phyloP scores from a whole-genome alignment of 192 early-diverging fungal genomes.

The Tieghemiomyces parasiticus region DNA sequence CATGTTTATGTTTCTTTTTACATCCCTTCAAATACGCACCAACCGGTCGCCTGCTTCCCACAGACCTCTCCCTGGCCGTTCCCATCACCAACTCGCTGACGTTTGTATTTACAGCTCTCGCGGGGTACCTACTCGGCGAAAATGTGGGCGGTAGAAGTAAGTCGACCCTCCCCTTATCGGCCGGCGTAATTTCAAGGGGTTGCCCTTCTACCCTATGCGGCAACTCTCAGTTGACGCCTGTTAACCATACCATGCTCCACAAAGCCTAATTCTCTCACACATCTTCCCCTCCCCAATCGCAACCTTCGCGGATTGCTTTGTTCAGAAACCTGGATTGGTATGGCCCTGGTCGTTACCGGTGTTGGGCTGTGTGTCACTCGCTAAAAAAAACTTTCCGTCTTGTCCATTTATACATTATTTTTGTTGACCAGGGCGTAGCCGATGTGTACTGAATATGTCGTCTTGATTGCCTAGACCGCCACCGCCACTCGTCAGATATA shows the following conservation, averaged over 20 bases:
- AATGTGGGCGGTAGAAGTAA: conserved; percentile 44
- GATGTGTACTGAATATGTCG: too few relatives aligned
- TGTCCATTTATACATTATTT: too few relatives aligned
- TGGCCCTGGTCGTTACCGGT: conserved; percentile 49
- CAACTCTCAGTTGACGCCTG: neutral
- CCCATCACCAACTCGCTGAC: conserved; percentile 87
- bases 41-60: too few relatives aligned
- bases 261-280: too few relatives aligned
- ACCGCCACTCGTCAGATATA: too few relatives aligned
- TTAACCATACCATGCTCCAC: conserved; percentile 2
- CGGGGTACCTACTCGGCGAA: conserved; percentile 70
- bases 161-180: neutral
- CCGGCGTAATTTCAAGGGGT: neutral
- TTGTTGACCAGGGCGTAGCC: too few relatives aligned
- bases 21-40: too few relatives aligned
- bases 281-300: too few relatives aligned
- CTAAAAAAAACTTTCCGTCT: too few relatives aligned
- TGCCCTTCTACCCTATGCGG: neutral
- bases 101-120: conserved; percentile 69
- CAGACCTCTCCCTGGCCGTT: conserved; percentile 79
- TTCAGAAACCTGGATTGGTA: conserved; percentile 45
- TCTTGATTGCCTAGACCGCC: too few relatives aligned
- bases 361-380: conserved; percentile 46
- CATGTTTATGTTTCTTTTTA: too few relatives aligned
- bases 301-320: too few relatives aligned